A percentile compares a stretch with the other conserved stretches of the same genome.
Evolutionary conservation across 306 rosid species (phyloP).

Genomic region (Datisca glomerata): DNA sequence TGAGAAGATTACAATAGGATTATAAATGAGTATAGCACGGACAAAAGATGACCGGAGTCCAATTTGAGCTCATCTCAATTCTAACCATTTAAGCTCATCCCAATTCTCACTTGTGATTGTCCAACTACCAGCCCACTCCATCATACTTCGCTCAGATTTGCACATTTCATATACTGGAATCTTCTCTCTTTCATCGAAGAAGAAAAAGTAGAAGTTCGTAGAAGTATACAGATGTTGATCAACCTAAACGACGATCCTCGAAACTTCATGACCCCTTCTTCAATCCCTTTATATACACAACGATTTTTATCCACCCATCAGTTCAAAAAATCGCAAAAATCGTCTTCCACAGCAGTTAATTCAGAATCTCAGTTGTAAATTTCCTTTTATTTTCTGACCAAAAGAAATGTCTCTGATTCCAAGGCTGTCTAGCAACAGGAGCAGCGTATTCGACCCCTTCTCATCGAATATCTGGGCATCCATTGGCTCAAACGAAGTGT

Average conservation of each 20-base stretch:
- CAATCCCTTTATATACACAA: neutral
- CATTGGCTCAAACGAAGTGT: conserved; percentile 5
- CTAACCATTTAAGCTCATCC: no score
- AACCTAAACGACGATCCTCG: neutral
- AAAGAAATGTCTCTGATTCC: conserved; percentile 8
- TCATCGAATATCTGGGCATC: conserved; percentile 6
- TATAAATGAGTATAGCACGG: no score
- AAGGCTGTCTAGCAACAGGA: conserved; percentile 4
- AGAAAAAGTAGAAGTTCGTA: neutral
- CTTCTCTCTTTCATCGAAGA: no score
- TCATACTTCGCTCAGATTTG: no score
- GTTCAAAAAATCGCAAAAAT: neutral
- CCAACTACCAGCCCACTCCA: no score
- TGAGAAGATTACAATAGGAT: no score
- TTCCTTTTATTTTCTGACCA: neutral
- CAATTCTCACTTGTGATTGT: no score
- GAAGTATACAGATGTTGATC: neutral
- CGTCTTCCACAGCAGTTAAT: no score
- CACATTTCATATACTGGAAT: no score
- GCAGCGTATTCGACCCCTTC: conserved; percentile 6
- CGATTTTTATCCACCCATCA: neutral
- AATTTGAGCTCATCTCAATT: no score
- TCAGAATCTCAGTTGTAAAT: neutral
- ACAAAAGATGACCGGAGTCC: no score
- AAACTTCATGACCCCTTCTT: neutral